Evolutionary conservation across 768 basidiomycete genomes (phyloP), one percentile per base, ranked within the genome.

Genomic region (Dictyophora rubrovolvata): DNA sequence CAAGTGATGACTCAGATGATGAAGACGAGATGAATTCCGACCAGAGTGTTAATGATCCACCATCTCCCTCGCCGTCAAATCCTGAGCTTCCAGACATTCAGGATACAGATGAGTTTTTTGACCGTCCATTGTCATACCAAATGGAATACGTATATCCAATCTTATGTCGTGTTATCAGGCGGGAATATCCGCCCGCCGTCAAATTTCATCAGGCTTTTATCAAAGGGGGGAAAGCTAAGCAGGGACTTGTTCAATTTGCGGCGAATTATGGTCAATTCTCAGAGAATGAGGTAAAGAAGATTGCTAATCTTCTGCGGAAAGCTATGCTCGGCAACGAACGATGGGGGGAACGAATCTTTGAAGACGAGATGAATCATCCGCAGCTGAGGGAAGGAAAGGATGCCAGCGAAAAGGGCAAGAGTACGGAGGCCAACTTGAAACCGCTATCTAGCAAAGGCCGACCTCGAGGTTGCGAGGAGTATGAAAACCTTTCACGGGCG

Each of bases 101-200:
- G 5, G 34, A 55, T 37, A 21, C 33, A 2, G 65, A 66, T 0
- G 69, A 69, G 16, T 87, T 87, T 63, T 67, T 63, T 46, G 68
- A 74, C 20, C 74, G 87, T 33, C 56, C 74, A 6, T 74, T 87
- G 7, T 73, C 73, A 18, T 70, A 79, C 42, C 86, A 90, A 63
- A 80, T 91, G 57, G 76, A 72, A 11, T 87, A 87, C 64, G 74
- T 79, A 23, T 87, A 84, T 61, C 81, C 81, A 1, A 74, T 89
- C 14, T 70, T 91, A 48, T 69, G 65, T 22, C 83, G 82, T 1
- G 78, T 89, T 34, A 67, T 90, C 35, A 77, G 75, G 35, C 78
- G 78, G 34, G 63, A 66, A 34, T 89, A 86, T 65, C 61, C 57
- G 1, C 88, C 89, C 1, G 79, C 80, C 1, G 65, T 62, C 57